Base-by-base conservation (phyloP, 352 stramenopile genomes). In the Thraustotheca clavata region DNA sequence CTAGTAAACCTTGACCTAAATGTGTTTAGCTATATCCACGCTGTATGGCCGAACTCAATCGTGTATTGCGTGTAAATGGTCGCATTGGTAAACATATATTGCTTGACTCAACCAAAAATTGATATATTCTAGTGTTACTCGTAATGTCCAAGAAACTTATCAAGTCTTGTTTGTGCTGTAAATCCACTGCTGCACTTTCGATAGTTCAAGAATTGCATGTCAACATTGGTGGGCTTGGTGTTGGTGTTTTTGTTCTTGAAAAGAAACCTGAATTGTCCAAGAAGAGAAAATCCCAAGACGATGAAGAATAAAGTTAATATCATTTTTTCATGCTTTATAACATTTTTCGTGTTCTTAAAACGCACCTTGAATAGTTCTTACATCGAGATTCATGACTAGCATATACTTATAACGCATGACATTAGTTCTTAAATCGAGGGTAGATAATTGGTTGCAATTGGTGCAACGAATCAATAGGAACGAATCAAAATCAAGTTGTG, bases 141-240 rank as follows among this genome's bases (percentile, higher is more conserved):
- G 72, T 83, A n/a, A 81, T 87, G 61, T 85, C 82, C 55, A 89
- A 89, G 69, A 91, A 91, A 60, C 72, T 87, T 27, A 67, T 89
- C 18, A 71, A 76, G 36, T 71, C 79, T 39, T 62, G 27, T 6
- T 24, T 49, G 29, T 16, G 38, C 38, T 18, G 20, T 20, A 27
- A 33, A 11, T 35, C 35, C 26, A 63, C 80, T 0, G 61, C 69
- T 20, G 38, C 62, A 29, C 72, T 86, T 47, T 66, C 50, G 0
- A 57, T 88, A 14, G 62, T 78, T 20, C 50, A 70, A 4, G 73
- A 77, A 38, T 67, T 89, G 69, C 75, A 85, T 26, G 82, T 91
- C 14, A 91, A 82, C 67, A 89, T 91, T 48, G 80, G 82, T 40
- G 82, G 82, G 24, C 57, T 91, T 22, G 70, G 74, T 29, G 74